Conservation (phyloP, 257 asterid species). For the Solanum boliviense region DNA sequence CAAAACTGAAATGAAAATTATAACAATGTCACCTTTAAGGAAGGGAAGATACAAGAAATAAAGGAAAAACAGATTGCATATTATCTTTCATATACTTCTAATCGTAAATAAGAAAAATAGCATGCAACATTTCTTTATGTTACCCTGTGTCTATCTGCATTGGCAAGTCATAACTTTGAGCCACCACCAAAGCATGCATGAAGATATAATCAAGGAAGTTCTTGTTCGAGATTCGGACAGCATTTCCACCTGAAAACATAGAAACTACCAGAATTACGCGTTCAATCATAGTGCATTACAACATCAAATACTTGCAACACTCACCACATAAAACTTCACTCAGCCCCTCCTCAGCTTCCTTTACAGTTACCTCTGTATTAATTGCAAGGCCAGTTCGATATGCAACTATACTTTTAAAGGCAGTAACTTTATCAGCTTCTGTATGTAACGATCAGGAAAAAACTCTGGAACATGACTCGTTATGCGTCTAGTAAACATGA, state of each 20-base stretch:
- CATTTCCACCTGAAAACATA: conserved; percentile 50
- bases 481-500: neutral
- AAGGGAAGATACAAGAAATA: neutral
- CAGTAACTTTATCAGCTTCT: conserved; percentile 38
- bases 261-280: conserved; percentile 10
- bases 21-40: neutral
- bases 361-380: conserved; percentile 40
- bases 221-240: conserved; percentile 59
- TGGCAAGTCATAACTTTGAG: conserved; percentile 61
- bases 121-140: neutral
- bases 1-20: conserved; percentile 38
- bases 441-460: conserved; percentile 57
- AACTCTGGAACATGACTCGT: neutral
- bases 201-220: conserved; percentile 67
- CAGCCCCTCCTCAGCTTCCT: conserved; percentile 76
- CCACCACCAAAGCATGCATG: conserved; percentile 65
- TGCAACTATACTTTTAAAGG: conserved; percentile 87
- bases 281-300: neutral
- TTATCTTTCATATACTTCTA: neutral
- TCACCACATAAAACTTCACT: conserved; percentile 46
- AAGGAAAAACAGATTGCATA: neutral
- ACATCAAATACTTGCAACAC: neutral
- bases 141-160: conserved; percentile 99
- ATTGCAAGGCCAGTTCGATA: conserved; percentile 89
- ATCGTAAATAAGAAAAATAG: neutral